Conservation (phyloP, 192 early-diverging fungal species). For the Coemansia sp. region DNA sequence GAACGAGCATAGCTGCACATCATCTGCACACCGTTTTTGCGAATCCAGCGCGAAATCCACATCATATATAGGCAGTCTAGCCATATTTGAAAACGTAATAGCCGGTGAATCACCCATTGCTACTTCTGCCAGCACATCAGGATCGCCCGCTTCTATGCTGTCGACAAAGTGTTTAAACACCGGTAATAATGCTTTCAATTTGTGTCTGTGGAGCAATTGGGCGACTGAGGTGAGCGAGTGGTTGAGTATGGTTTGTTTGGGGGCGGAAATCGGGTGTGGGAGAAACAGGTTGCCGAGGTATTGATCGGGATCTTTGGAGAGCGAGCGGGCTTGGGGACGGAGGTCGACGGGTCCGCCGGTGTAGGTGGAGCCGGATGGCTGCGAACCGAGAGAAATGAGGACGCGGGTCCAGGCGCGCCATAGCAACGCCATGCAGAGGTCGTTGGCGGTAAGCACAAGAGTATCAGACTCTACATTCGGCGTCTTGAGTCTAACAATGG, state of each 20-base stretch:
- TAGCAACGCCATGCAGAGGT: slow-evolving; percentile 26
- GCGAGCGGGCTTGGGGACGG: not conserved
- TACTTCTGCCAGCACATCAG: slow-evolving; percentile 11
- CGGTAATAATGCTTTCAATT: not conserved
- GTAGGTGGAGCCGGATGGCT: slow-evolving; percentile 4
- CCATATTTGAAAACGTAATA: slow-evolving; percentile 34
- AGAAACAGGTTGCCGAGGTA: slow-evolving; percentile 30
- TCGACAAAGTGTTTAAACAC: slow-evolving; percentile 1
- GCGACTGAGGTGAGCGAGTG: slow-evolving; percentile 11
- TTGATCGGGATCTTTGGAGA: not conserved
- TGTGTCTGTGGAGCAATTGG: not conserved
- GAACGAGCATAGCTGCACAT: slow-evolving; percentile 26
- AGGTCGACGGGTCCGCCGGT: slow-evolving; percentile 30
- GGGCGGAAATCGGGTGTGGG: slow-evolving; percentile 5
- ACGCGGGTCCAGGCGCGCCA: slow-evolving; percentile 36
- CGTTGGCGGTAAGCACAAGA: slow-evolving; percentile 10
- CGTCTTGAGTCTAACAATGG: not conserved
- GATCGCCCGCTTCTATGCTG: not conserved
- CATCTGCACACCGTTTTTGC: not conserved
- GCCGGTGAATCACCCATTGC: slow-evolving; percentile 20
- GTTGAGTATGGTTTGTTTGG: slow-evolving; percentile 14
- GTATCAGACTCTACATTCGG: not conserved
- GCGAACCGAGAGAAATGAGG: slow-evolving; percentile 12
- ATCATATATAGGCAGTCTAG: not conserved
- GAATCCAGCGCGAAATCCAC: slow-evolving; percentile 13